Evolutionary conservation across 2,329 filamentous ascomycete genomes (phyloP).

Genomic region (Mycosphaerella sp.): DNA sequence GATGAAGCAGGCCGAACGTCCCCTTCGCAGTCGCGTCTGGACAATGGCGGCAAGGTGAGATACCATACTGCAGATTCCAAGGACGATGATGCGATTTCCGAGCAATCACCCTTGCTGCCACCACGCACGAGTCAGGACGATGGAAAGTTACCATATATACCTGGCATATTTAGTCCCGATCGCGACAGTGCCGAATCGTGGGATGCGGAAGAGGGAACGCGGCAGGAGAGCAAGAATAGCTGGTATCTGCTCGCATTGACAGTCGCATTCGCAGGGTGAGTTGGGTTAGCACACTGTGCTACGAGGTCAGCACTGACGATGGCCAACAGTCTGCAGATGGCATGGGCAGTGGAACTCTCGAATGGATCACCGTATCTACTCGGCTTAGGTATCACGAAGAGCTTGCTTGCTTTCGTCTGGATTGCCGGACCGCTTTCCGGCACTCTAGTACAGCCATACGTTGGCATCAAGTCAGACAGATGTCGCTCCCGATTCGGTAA

Average conservation of each 20-base stretch:
- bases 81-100: conserved; percentile 25
- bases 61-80: conserved; percentile 9
- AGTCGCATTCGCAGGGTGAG: conserved; percentile 67
- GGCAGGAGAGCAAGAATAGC: conserved; percentile 59
- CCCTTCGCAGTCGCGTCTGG: background rate
- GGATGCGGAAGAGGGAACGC: conserved; percentile 37
- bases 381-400: conserved; percentile 48
- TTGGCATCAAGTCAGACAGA: conserved; percentile 49
- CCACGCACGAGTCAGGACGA: conserved; percentile 21
- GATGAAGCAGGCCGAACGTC: conserved; percentile 8
- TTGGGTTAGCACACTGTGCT: background rate
- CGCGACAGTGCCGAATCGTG: conserved; percentile 44
- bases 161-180: conserved; percentile 21
- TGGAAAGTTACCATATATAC: conserved; percentile 14
- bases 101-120: conserved; percentile 30
- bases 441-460: conserved; percentile 48
- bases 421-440: conserved; percentile 52
- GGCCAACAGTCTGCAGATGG: conserved; percentile 67
- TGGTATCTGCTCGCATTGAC: conserved; percentile 85
- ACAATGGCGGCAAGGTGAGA: conserved; percentile 4
- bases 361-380: conserved; percentile 67
- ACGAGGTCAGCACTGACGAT: conserved; percentile 1
- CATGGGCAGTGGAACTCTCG: conserved; percentile 91
- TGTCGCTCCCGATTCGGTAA: conserved; percentile 45
- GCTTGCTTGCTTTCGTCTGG: conserved; percentile 48